phyloP scores from a whole-genome alignment of 768 basidiomycete genomes.

The Dentipellis fragilis region DNA sequence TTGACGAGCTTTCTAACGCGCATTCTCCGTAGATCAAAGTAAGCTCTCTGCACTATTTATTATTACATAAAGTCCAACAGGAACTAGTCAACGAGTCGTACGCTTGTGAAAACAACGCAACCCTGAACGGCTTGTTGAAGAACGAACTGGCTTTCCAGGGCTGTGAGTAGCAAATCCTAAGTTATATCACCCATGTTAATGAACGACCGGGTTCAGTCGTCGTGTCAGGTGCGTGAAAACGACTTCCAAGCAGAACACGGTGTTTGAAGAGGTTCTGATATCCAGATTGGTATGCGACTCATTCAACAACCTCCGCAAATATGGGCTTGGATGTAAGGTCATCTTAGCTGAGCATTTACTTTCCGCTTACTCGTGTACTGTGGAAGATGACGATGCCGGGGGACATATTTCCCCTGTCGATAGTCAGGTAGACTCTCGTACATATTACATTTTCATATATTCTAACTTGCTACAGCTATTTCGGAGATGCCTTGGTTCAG shows the following conservation, averaged over 20 bases:
- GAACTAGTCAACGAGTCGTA: constrained; percentile 6
- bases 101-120: constrained; percentile 4
- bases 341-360: background rate
- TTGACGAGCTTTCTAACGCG: background rate
- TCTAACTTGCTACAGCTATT: constrained; percentile 1
- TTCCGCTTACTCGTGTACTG: background rate
- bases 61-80: background rate
- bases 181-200: background rate
- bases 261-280: background rate
- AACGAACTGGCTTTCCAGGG: constrained; percentile 8
- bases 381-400: constrained; percentile 13
- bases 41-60: background rate
- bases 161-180: background rate
- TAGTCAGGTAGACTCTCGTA: background rate
- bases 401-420: background rate
- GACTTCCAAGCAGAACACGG: background rate
- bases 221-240: constrained; percentile 2
- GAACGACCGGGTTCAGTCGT: constrained; percentile 1
- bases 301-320: constrained; percentile 5
- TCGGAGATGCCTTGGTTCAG: constrained; percentile 4
- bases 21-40: constrained; percentile 11
- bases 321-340: constrained; percentile 4
- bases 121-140: constrained; percentile 9
- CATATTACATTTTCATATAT: background rate
- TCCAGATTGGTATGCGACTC: constrained; percentile 9